Percentiles rank a stretch among this genome's conserved stretches.
These are phyloP conservation scores for Trypethelium eluteriae DNA, from an alignment of 495 filamentous ascomycete species.

Conservation along the genomic window DNA sequence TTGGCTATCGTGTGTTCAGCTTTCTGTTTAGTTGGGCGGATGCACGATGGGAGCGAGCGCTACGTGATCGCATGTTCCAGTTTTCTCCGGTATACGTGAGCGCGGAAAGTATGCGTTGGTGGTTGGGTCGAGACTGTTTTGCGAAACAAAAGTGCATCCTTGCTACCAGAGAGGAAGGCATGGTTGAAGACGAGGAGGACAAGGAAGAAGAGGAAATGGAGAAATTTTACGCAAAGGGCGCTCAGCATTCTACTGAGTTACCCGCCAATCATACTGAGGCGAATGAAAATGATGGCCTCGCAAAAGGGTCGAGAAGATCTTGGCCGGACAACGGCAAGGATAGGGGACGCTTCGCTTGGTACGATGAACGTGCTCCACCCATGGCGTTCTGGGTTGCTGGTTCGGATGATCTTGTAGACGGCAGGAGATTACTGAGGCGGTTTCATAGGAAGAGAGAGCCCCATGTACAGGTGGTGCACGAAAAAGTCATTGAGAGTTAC, in stretches of 20 bases:
- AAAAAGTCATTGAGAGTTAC: slow-evolving; percentile 79
- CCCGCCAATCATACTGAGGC: slow-evolving; percentile 13
- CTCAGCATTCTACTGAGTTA: slow-evolving; percentile 16
- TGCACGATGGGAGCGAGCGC: slow-evolving; percentile 69
- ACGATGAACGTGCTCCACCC: slow-evolving; percentile 67
- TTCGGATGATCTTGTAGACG: slow-evolving; percentile 77
- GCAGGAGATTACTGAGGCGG: slow-evolving; percentile 59
- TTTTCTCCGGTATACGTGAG: slow-evolving; percentile 87
- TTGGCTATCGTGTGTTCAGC: slow-evolving; percentile 85
- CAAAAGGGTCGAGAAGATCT: slow-evolving; percentile 14
- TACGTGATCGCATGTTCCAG: slow-evolving; percentile 80
- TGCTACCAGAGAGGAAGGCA: slow-evolving; percentile 60
- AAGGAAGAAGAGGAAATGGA: slow-evolving; percentile 39
- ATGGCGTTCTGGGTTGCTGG: slow-evolving; percentile 87
- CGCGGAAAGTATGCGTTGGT: slow-evolving; percentile 91
- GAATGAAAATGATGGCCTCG: slow-evolving; percentile 17
- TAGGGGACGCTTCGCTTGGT: slow-evolving; percentile 57
- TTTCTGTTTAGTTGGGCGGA: slow-evolving; percentile 91
- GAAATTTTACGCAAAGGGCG: slow-evolving; percentile 22
- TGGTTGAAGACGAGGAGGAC: slow-evolving; percentile 53
- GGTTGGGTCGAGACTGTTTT: slow-evolving; percentile 87
- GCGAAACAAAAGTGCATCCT: slow-evolving; percentile 88
- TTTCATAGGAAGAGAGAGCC: slow-evolving; percentile 77
- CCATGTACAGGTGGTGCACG: slow-evolving; percentile 69
- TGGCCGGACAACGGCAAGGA: slow-evolving; percentile 23